These are phyloP conservation scores for Prunus fruticosa DNA, from an alignment of 306 rosid species.

Conservation along the genomic window DNA sequence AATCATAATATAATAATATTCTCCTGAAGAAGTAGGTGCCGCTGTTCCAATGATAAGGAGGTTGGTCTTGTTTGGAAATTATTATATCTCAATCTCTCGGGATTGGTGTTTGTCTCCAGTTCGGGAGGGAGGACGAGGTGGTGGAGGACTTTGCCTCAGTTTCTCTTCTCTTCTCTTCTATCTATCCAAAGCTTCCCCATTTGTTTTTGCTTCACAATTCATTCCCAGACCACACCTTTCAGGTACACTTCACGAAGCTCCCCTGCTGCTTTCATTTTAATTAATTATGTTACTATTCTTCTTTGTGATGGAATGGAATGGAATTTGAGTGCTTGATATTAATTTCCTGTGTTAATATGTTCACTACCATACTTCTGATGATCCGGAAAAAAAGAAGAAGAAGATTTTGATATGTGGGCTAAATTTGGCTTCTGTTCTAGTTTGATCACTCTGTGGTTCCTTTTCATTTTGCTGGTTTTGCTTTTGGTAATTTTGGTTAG, in stretches of 20 bases:
- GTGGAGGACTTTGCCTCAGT: slow-evolving; percentile 15
- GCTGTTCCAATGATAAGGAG: slow-evolving; percentile 85
- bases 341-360: no score
- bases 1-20: slow-evolving; percentile 27
- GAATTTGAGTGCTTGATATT: no score
- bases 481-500: neutral
- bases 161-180: slow-evolving; percentile 17
- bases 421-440: neutral
- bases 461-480: neutral
- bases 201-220: slow-evolving; percentile 24
- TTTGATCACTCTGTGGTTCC: neutral
- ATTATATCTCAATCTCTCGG: slow-evolving; percentile 42
- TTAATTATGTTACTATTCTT: no score
- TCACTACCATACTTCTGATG: no score
- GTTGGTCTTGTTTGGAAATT: slow-evolving; percentile 47
- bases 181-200: slow-evolving; percentile 3
- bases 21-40: slow-evolving; percentile 70
- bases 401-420: neutral
- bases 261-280: no score
- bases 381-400: no score
- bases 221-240: neutral
- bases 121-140: slow-evolving; percentile 18
- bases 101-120: slow-evolving; percentile 58
- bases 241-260: no score
- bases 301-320: no score